phyloP scores from a whole-genome alignment of 176 grass and related monocot species.

The Carex cristatella region DNA sequence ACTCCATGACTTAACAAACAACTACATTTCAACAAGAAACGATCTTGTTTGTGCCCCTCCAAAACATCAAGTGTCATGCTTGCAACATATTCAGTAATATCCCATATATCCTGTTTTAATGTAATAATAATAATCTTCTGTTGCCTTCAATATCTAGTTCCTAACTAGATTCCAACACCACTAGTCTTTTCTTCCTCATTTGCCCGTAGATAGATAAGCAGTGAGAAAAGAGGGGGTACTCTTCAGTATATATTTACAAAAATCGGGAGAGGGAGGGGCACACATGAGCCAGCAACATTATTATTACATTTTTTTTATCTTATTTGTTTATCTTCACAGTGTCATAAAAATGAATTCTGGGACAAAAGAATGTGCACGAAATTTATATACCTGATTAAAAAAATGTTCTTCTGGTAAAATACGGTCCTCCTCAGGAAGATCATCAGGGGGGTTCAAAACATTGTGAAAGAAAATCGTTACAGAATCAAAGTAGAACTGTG shows the following conservation, averaged over 20 bases:
- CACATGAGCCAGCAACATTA: background rate
- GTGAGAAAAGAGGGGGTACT: background rate
- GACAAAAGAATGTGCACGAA: background rate
- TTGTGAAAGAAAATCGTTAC: slow-evolving; percentile 99
- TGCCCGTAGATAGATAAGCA: too few relatives aligned
- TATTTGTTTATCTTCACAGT: background rate
- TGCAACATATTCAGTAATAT: background rate
- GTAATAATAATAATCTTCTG: background rate
- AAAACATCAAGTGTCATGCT: background rate
- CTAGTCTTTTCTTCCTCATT: background rate
- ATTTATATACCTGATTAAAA: slow-evolving; percentile 25
- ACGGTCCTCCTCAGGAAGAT: slow-evolving; percentile 17
- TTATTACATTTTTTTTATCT: background rate
- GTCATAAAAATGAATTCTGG: background rate
- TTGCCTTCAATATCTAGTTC: background rate
- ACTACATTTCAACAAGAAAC: background rate
- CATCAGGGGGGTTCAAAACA: slow-evolving; percentile 78
- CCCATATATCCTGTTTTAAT: background rate
- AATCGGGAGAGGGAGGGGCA: background rate
- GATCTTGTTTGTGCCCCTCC: background rate
- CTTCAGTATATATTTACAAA: background rate
- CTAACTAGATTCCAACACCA: background rate
- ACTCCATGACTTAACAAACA: background rate
- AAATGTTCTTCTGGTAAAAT: slow-evolving; percentile 48
- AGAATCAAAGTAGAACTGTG: slow-evolving; percentile 96